phyloP scores from a whole-genome alignment of 768 basidiomycete genomes.

The Russula vinacea region DNA sequence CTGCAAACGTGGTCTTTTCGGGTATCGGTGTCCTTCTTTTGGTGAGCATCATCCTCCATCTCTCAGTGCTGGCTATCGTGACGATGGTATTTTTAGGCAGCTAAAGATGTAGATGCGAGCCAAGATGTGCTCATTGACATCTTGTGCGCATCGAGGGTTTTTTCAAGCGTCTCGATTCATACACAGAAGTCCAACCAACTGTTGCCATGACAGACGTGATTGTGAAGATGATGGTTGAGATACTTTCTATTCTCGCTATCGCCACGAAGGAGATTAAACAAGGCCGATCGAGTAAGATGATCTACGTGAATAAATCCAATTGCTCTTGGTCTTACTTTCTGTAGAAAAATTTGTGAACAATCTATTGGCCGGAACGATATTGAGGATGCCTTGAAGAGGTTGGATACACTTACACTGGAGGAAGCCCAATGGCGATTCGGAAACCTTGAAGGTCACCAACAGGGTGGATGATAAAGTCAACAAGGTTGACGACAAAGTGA shows the following conservation, averaged over 20 bases:
- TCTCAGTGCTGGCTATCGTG: neutral
- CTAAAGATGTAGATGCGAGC: neutral
- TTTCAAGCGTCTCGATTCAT: constrained; percentile 8
- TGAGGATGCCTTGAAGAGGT: neutral
- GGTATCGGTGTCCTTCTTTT: constrained; percentile 10
- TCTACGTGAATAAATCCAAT: neutral
- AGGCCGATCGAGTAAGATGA: neutral
- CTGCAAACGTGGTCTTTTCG: neutral
- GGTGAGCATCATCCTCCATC: neutral
- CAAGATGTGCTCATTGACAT: constrained; percentile 9
- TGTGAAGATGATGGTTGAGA: constrained; percentile 4
- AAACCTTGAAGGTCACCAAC: neutral
- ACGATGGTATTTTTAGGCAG: neutral
- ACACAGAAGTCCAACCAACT: neutral
- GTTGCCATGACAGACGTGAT: neutral
- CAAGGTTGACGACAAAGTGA: neutral
- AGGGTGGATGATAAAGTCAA: too few relatives aligned
- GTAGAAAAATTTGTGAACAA: constrained; percentile 2
- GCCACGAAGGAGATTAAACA: constrained; percentile 4
- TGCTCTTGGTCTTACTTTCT: neutral
- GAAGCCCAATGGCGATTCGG: constrained; percentile 1
- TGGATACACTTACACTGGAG: constrained; percentile 6
- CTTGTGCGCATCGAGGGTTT: neutral
- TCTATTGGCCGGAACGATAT: constrained; percentile 9
- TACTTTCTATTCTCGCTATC: constrained; percentile 7